Percentiles rank a stretch among this genome's conserved stretches.
These are phyloP conservation scores for Podaxis sp. DNA, from an alignment of 768 basidiomycete genomes.

Conservation along the genomic window DNA sequence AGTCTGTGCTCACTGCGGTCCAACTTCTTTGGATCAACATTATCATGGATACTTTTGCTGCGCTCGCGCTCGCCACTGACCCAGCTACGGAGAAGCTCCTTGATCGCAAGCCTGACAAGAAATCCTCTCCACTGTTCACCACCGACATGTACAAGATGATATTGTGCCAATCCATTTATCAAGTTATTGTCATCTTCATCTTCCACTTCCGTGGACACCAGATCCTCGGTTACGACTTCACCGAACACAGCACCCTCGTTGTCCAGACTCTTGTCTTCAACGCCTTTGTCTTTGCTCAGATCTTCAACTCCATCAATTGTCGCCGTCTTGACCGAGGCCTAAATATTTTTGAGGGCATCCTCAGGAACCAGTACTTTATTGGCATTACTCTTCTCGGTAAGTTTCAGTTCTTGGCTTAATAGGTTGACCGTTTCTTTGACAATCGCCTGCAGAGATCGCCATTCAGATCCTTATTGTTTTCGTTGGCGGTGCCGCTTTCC, in stretches of 20 bases:
- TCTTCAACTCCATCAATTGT: conserved; percentile 93
- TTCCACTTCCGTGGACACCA: conserved; percentile 81
- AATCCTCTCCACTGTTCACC: conserved; percentile 83
- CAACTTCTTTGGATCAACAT: conserved; percentile 99
- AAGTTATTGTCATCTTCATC: conserved; percentile 75
- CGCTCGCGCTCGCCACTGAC: conserved; percentile 95
- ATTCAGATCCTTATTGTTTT: conserved; percentile 88
- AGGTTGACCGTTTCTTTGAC: background rate
- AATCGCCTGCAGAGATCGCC: conserved; percentile 60
- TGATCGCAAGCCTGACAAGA: conserved; percentile 87
- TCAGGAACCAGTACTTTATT: conserved; percentile 80
- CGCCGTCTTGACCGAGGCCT: conserved; percentile 79
- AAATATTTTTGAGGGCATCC: conserved; percentile 86
- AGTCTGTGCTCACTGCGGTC: conserved; percentile 90
- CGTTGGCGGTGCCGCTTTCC: conserved; percentile 88
- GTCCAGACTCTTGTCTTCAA: conserved; percentile 94
- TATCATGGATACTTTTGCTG: conserved; percentile 98
- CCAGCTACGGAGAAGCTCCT: conserved; percentile 80
- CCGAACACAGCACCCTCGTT: conserved; percentile 35
- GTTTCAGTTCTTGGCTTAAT: conserved; percentile 17
- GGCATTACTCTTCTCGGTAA: conserved; percentile 79
- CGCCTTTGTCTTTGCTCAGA: conserved; percentile 96
- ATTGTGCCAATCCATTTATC: conserved; percentile 82
- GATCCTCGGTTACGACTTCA: conserved; percentile 60
- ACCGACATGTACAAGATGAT: conserved; percentile 98